Evolutionary conservation across 2,329 filamentous ascomycete genomes (phyloP), one percentile per base, ranked within the genome.

Genomic region (Colletotrichum tamarilloi): DNA sequence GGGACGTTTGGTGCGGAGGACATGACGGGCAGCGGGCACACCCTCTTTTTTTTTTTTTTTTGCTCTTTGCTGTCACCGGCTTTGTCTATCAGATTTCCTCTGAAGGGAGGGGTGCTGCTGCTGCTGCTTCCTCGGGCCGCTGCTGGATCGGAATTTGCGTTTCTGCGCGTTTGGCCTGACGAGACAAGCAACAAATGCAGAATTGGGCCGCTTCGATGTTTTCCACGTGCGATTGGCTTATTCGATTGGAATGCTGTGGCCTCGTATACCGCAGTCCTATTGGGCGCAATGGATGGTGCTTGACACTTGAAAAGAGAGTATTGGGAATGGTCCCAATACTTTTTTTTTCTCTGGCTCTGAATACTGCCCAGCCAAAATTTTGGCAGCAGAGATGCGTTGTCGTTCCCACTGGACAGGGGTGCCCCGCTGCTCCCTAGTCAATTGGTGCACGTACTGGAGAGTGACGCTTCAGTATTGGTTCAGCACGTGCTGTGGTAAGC

Each of bases 1-100:
- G 89, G 89, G 75, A 88, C 83, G 77, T 79, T 81, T 77, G 81
- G 81, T 77, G 79, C 81, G 78, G 84, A 80, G 77, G 84, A 84
- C 84, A 87, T 87, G 80, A 77, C 82, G 77, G 76, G 77, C 75
- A 80, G 78, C 67, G 74, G 72, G 58, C 69, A 74, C 70, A 73
- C 71, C 71, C 73, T 75, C 71, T 73, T 59, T 38, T 67, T 53
- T 57, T 53, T 53, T 62, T 42, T 32, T 57, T 53, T 62, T 42
- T 32, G 32, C 14, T 55, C 38, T 19, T 55, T 55, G 32, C 57
- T 53, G 26, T 64, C 4, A 35, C 9, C 22, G 38, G 24, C 30
- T 67, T 49, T 53, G 52, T 57, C 46, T 56, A 9, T 64, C 46
- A 16, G 32, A 46, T 56, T 38, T 35, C 30, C 16, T 64, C 24